These are phyloP conservation scores for Cyberlindnera galapagoensis DNA, from an alignment of 805 yeast species.

Conservation along the genomic window DNA sequence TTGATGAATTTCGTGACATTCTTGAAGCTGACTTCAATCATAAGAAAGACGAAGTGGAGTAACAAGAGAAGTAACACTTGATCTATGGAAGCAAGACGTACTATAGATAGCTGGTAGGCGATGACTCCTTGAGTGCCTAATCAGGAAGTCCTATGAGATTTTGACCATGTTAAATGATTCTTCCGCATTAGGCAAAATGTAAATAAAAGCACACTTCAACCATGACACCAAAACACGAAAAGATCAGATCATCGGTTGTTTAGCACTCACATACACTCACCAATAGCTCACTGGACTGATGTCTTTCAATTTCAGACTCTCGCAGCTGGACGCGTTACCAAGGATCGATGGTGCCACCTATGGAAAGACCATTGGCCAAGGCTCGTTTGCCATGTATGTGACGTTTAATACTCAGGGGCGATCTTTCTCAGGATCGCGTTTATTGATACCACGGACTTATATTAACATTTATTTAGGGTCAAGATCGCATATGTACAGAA, in stretches of 20 bases:
- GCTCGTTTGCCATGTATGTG: slow-evolving; percentile 54
- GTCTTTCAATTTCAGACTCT: slow-evolving; percentile 28
- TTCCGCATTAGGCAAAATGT: slow-evolving; percentile 8
- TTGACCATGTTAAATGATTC: neutral
- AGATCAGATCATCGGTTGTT: no score
- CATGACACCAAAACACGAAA: neutral
- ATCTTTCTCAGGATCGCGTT: neutral
- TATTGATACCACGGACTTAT: no score
- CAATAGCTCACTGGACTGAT: slow-evolving; percentile 5
- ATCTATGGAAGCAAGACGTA: no score
- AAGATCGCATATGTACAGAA: slow-evolving; percentile 38
- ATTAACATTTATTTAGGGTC: slow-evolving; percentile 28
- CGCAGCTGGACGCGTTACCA: slow-evolving; percentile 45
- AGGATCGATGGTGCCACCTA: slow-evolving; percentile 37
- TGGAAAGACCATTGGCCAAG: slow-evolving; percentile 57
- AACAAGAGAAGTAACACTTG: no score
- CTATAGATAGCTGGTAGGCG: neutral
- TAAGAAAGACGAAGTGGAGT: no score
- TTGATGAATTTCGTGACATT: neutral
- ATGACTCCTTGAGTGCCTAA: slow-evolving; percentile 4
- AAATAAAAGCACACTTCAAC: slow-evolving; percentile 7
- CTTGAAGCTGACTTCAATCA: neutral
- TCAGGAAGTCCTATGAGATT: neutral
- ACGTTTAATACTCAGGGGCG: neutral
- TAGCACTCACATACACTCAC: neutral